phyloP scores from a whole-genome alignment of 2,329 filamentous ascomycete species.

The Sporothrix inflata region DNA sequence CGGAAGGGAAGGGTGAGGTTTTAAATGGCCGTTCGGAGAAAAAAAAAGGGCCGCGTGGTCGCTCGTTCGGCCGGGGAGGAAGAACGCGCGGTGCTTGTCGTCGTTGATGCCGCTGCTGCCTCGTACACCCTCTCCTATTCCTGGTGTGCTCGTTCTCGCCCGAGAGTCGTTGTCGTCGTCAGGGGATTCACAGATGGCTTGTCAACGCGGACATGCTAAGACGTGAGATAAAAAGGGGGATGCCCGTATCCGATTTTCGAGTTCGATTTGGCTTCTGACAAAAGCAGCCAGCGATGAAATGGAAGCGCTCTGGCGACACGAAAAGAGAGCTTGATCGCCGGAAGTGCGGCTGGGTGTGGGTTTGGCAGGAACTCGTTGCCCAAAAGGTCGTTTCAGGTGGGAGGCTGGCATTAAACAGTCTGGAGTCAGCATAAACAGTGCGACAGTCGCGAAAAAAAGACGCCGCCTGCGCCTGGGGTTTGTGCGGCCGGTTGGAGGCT shows the following conservation, averaged over 20 bases:
- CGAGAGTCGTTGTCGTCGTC: background rate
- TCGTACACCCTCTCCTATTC: background rate
- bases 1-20: background rate
- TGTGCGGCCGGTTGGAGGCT: background rate
- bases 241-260: background rate
- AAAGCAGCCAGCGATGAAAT: background rate
- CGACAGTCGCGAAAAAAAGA: background rate
- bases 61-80: background rate
- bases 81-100: background rate
- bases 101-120: background rate
- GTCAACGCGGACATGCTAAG: conserved; percentile 27
- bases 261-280: background rate
- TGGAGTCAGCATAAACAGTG: conserved; percentile 26
- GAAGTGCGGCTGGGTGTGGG: conserved; percentile 21
- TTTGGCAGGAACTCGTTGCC: background rate
- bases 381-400: conserved; percentile 27
- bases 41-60: background rate
- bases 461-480: background rate
- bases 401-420: conserved; percentile 28
- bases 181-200: background rate
- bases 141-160: background rate
- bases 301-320: background rate
- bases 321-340: background rate
- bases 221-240: background rate
- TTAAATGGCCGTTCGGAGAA: background rate